Evolutionary conservation across 352 stramenopile species (phyloP), one percentile per base, ranked within the genome.

Genomic region (Pythium plurisporium): DNA sequence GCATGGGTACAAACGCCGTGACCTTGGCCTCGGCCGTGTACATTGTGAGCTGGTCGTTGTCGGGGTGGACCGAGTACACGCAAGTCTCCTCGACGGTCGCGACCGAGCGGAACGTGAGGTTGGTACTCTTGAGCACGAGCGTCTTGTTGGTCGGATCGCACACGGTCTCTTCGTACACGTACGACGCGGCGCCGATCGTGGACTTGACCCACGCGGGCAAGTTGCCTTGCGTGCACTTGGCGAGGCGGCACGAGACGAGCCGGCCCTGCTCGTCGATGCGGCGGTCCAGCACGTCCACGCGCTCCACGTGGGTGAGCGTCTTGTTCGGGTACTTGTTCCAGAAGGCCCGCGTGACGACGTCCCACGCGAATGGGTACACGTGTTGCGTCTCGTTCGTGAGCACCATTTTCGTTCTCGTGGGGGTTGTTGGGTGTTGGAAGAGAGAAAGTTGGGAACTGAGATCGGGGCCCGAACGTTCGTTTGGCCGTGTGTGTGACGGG

Each of bases 271-370:
- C 62, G 61, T 94, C 84, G 41, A 94, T 70, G 34, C 59, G 63
- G 27, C 84, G 82, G 57, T 89, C 82, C 55, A 94, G 57, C 26
- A 94, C 80, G 62, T 94, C 84, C 51, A 92, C 74, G 52, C 84
- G 82, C 69, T 94, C 84, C 22, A 94, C 79, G 52, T 92, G 84
- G 23, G 78, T 62, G 12, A 94, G 79, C 51, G 65, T 72, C 57
- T 81, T 68, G 62, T 94, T 91, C 53, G 84, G 84, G 66, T 94
- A 94, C 63, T 94, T 94, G 77, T 94, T 92, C 82, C 82, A 94
- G 69, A 92, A 92, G 36, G 84, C 84, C 58, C 82, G 82, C 34
- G 82, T 89, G 40, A 94, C 84, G 41, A 94, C 80, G 69, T 86
- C 79, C 84, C 84, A 94, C 11, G 76, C 64, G 69, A 89, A 94